A percentile compares a stretch with the other conserved stretches of the same genome.
Evolutionary conservation across 2,329 filamentous ascomycete species (phyloP).

Genomic region (Dactylonectria macrodidyma): DNA sequence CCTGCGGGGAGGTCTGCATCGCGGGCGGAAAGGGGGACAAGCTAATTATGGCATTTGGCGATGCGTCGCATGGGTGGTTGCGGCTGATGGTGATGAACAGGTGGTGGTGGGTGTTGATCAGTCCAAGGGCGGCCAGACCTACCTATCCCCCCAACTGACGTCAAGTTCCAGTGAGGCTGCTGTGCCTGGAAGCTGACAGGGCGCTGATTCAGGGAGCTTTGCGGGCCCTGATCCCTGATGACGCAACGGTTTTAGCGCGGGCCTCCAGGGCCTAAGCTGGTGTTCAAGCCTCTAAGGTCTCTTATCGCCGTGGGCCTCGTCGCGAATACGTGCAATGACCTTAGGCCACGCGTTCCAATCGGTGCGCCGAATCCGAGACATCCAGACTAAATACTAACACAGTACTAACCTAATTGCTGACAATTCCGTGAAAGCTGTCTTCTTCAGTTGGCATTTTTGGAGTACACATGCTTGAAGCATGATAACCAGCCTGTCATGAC

Average conservation of each 20-base stretch:
- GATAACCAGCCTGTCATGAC: neutral
- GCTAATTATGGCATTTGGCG: slow-evolving; percentile 4
- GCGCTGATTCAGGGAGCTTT: neutral
- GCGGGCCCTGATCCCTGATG: neutral
- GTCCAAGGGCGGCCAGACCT: too few relatives aligned
- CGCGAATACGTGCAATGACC: neutral
- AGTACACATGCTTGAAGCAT: neutral
- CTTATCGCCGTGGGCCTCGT: neutral
- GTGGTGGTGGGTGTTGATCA: neutral
- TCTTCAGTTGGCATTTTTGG: neutral
- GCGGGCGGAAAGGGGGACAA: slow-evolving; percentile 19
- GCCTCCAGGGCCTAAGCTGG: neutral
- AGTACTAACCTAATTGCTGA: neutral
- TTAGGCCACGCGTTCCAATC: neutral
- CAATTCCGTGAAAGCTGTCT: neutral
- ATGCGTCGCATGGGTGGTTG: slow-evolving; percentile 15
- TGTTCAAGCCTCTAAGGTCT: neutral
- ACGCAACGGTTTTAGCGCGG: neutral
- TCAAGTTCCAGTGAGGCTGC: neutral
- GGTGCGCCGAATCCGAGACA: neutral
- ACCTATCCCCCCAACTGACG: neutral
- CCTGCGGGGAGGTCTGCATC: slow-evolving; percentile 24
- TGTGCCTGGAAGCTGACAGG: neutral
- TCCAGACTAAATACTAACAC: neutral
- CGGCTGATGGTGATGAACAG: neutral